Evolutionary conservation across 305 asterid genomes (phyloP), one percentile per base, ranked within the genome.

Genomic region (Ilex paraguariensis): DNA sequence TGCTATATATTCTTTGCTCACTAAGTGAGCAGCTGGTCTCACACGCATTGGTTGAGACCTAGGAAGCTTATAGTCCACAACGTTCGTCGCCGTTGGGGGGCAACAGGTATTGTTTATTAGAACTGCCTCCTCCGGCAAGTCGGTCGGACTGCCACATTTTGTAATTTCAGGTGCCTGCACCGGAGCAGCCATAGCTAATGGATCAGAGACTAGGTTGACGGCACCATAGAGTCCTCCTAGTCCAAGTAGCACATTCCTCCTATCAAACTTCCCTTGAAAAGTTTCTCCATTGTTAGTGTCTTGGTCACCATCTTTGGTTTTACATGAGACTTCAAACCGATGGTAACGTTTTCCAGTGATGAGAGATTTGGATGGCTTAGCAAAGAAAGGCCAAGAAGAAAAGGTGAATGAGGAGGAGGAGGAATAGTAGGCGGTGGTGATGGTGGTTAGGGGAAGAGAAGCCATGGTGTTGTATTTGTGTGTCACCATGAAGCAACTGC

Each of bases 171-270:
- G 82, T 4, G 84, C 68, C 12, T 76, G 32, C 53, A 78, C 73
- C 1, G 86, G 86, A 5, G 73, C 36, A 13, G 82, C 78, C 0
- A 54, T 9, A 0, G 81, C 72, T 3, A 72, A 50, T 4, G 74
- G 10, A n/a, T 11, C 8, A 7, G 60, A 46, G 32, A 73, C 31
- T 3, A 79, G 62, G 5, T 49, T 78, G 39, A 76, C 66, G 1
- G 86, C 77, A 10, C 85, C 81, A 54, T 77, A 82, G n/a, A 79
- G 59, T 5, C 88, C 83, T 5, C 85, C 84, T 10, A 82, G 36
- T 0, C 88, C 86, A 1, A 82, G 78, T 10, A 82, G 77, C 73
- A 82, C 61, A 79, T 77, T 73, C 39, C 88, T 57, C 10, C 88
- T 70, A 72, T 82, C 87, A 9, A 82, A 32, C 56, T 62, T 62